Base-by-base conservation (phyloP, 306 rosid genomes). In the Trifolium dubium region DNA sequence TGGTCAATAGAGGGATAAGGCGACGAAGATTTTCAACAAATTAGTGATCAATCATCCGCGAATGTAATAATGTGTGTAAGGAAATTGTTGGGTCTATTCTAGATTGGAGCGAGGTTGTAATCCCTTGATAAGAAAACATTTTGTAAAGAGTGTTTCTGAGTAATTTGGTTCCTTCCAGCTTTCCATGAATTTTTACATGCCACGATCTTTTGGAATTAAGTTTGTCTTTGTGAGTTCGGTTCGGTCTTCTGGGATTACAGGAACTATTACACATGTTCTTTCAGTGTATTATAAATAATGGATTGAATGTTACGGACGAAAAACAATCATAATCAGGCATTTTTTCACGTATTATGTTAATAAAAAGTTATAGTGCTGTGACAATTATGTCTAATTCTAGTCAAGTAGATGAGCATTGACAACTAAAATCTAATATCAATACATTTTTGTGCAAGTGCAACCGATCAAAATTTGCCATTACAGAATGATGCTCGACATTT, bases 101-200 rank as follows among this genome's bases (percentile, higher is more conserved):
- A 79, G 88, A 78, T 89, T 91, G 88, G 89, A 85, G 83, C 86
- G 92, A 84, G 88, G 90, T 83, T 88, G 88, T 89, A 81, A 78
- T 77, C 89, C 83, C 86, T 76, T 82, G 89, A 76, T 79, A 78
- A 88, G 92, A 83, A 85, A 85, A 91, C 93, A 86, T 88, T 86
- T 85, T 92, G 99, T 88, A 90, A 89, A 92, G 91, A 83, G 92
- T 88, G 92, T 84, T 84, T 84, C 89, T 28, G 64, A 71, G 66
- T 69, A 84, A 76, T 79, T 86, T 81, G 79, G 82, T 84, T 79
- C 79, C 83, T 83, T 79, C 81, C 80, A 76, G 83, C 77, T 84
- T 54, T 81, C 81, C 75, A 73, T 67, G 58, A 78, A 78, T 72
- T 73, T 81, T 63, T 69, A 71, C 76, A 37, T 55, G 50, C 80